Evolutionary conservation across 2,329 filamentous ascomycete genomes (phyloP).

Genomic region (Venturiaceae sp.): DNA sequence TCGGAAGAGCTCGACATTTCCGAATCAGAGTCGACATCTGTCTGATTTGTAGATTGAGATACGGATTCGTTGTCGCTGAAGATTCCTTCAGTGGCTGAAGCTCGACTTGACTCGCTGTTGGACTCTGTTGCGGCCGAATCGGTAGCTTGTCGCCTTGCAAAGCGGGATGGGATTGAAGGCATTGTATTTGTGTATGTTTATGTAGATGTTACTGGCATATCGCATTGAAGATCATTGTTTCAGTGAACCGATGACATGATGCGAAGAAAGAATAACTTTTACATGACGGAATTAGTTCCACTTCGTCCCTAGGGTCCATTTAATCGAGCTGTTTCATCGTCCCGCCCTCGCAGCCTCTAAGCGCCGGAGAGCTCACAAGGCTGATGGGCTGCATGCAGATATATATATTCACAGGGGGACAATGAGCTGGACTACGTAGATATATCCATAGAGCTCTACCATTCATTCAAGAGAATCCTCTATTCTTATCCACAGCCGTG

Average conservation of each 20-base stretch:
- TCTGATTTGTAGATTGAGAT: background rate
- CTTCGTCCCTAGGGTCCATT: too few species aligned
- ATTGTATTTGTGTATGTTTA: background rate
- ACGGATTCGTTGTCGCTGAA: conserved; percentile 5
- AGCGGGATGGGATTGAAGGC: background rate
- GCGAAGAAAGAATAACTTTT: too few species aligned
- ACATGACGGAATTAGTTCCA: too few species aligned
- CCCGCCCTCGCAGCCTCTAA: background rate
- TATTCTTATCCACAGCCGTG: background rate
- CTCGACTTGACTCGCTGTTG: background rate
- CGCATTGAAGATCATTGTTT: background rate
- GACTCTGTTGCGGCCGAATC: background rate
- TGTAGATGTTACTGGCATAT: background rate
- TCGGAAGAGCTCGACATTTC: conserved; percentile 12
- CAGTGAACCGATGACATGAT: too few species aligned
- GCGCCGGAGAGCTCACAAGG: background rate
- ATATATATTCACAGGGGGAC: background rate
- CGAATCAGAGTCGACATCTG: conserved; percentile 1
- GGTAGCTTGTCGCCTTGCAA: background rate
- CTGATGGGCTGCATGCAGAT: background rate
- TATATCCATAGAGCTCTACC: too few species aligned
- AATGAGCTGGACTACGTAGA: too few species aligned
- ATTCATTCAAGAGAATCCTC: background rate
- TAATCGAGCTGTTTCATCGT: background rate
- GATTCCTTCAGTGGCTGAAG: background rate